Evolutionary conservation across 2,329 filamentous ascomycete species (phyloP).

Genomic region (Colletotrichum sublineola): DNA sequence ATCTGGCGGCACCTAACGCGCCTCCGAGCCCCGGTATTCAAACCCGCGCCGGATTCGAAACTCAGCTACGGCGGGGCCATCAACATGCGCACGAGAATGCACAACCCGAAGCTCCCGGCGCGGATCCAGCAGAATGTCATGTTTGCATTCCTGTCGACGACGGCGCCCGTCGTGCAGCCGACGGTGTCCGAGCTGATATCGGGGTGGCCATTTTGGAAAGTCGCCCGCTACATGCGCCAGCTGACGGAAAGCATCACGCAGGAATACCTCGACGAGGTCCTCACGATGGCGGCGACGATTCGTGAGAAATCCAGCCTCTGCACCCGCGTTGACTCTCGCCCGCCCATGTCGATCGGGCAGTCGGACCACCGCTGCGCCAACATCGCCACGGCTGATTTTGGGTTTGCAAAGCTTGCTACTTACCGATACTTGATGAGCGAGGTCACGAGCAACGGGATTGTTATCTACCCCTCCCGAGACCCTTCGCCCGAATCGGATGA

Average conservation of each 20-base stretch:
- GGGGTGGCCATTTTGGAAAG: slow-evolving; percentile 50
- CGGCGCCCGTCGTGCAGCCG: slow-evolving; percentile 47
- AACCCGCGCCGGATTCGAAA: slow-evolving; percentile 47
- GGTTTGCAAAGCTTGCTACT: slow-evolving; percentile 51
- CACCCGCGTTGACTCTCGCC: slow-evolving; percentile 51
- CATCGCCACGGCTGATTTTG: slow-evolving; percentile 51
- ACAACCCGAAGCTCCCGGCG: slow-evolving; percentile 45
- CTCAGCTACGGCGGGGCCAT: slow-evolving; percentile 41
- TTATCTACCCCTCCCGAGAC: slow-evolving; percentile 51
- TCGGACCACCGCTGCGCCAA: slow-evolving; percentile 54
- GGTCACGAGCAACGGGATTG: slow-evolving; percentile 47
- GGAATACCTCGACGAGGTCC: slow-evolving; percentile 48
- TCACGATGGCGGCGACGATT: slow-evolving; percentile 51
- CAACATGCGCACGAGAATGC: slow-evolving; percentile 47
- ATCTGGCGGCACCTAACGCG: slow-evolving; percentile 57
- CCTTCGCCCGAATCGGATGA: slow-evolving; percentile 50
- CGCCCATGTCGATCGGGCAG: slow-evolving; percentile 53
- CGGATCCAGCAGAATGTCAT: slow-evolving; percentile 54
- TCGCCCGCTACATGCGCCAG: slow-evolving; percentile 55
- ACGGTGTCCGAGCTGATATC: slow-evolving; percentile 53
- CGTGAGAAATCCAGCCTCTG: slow-evolving; percentile 54
- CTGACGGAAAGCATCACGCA: slow-evolving; percentile 54
- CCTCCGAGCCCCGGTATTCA: slow-evolving; percentile 52
- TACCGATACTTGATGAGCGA: slow-evolving; percentile 52
- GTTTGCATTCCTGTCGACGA: slow-evolving; percentile 46